phyloP scores from a whole-genome alignment of 164 flowering plant species.

The Protea cynaroides region DNA sequence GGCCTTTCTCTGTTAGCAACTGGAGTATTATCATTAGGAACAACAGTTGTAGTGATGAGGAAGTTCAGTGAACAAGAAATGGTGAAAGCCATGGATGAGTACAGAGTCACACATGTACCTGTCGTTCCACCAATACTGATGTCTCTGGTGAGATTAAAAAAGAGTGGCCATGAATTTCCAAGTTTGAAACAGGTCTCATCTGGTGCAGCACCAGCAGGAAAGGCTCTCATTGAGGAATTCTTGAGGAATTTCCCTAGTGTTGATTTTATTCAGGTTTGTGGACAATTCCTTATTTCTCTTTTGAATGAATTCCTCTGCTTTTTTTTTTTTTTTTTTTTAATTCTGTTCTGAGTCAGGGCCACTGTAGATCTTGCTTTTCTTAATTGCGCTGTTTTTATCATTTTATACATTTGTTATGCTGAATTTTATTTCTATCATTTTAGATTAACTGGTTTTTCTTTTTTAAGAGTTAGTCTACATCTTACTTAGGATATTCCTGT shows the following conservation, averaged over 20 bases:
- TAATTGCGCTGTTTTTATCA: too few species aligned
- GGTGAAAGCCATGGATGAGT: slow-evolving; percentile 43
- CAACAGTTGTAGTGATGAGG: slow-evolving; percentile 59
- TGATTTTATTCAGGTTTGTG: slow-evolving; percentile 82
- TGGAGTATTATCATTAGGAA: slow-evolving; percentile 55
- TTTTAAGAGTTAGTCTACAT: too few species aligned
- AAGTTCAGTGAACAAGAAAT: slow-evolving; percentile 46
- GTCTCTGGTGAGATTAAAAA: slow-evolving; percentile 40
- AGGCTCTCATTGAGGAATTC: slow-evolving; percentile 47
- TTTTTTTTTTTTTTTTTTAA: too few species aligned
- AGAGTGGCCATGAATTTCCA: slow-evolving; percentile 17
- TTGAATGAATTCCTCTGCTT: too few species aligned
- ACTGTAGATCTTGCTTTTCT: too few species aligned
- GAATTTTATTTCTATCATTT: too few species aligned
- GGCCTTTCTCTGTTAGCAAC: too few species aligned
- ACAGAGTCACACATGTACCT: slow-evolving; percentile 58
- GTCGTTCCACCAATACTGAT: slow-evolving; percentile 64
- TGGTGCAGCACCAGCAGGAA: slow-evolving; percentile 67
- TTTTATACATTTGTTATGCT: too few species aligned
- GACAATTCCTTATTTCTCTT: too few species aligned
- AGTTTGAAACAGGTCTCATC: slow-evolving; percentile 70
- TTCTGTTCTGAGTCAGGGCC: too few species aligned
- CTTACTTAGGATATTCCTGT: too few species aligned
- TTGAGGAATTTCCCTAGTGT: slow-evolving; percentile 44
- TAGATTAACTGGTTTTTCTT: too few species aligned